Conservation (phyloP, 1,139 yeast species). For the Yamadazyma pseudoaaseri region DNA sequence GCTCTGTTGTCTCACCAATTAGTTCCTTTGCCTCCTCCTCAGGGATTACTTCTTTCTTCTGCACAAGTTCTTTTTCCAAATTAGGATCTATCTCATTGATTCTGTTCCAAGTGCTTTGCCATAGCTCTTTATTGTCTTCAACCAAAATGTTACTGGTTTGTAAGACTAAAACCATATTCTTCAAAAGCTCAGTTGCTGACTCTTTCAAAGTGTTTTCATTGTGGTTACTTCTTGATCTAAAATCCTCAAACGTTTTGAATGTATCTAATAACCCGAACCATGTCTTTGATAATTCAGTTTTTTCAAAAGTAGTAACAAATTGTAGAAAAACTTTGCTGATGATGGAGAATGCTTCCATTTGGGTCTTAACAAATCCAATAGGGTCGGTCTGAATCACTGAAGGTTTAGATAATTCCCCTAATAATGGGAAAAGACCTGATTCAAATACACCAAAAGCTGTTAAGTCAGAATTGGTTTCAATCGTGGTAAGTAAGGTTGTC, state of each 20-base stretch:
- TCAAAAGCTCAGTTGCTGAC: slow-evolving; percentile 60
- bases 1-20: too few relatives aligned
- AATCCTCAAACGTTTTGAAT: slow-evolving; percentile 26
- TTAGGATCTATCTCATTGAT: slow-evolving; percentile 47
- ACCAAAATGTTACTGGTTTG: slow-evolving; percentile 26
- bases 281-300: slow-evolving; percentile 23
- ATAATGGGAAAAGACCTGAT: slow-evolving; percentile 70
- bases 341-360: slow-evolving; percentile 63
- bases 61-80: slow-evolving; percentile 19
- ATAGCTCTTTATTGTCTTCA: slow-evolving; percentile 23
- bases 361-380: slow-evolving; percentile 62
- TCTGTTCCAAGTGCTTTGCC: slow-evolving; percentile 42
- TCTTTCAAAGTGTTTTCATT: slow-evolving; percentile 47
- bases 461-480: slow-evolving; percentile 25
- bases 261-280: slow-evolving; percentile 40
- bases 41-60: background rate
- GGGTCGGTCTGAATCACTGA: slow-evolving; percentile 68
- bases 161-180: slow-evolving; percentile 51
- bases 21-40: background rate
- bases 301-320: slow-evolving; percentile 25
- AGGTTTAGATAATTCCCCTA: slow-evolving; percentile 62
- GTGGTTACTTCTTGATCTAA: slow-evolving; percentile 22
- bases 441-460: slow-evolving; percentile 62
- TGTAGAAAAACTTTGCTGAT: slow-evolving; percentile 73
- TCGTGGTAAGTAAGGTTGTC: slow-evolving; percentile 34